Evolutionary conservation across 1,284 basidiomycete genomes (phyloP).

Genomic region (Pisolithus thermaeus): DNA sequence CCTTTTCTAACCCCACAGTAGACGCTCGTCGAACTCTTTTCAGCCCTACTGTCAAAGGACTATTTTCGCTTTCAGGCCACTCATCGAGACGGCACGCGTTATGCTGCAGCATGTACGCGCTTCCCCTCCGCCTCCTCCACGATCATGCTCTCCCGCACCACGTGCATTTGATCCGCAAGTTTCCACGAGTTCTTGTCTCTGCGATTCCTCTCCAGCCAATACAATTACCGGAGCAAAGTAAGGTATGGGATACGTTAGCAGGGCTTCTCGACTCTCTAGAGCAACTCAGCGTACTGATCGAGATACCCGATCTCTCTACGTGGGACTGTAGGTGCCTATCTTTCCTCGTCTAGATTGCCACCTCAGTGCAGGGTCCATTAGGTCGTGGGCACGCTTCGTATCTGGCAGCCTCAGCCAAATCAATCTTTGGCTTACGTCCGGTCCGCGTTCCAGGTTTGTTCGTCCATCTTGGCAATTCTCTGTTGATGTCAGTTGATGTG

Average conservation of each 20-base stretch:
- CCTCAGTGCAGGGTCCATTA: slow-evolving; percentile 19
- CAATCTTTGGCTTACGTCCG: slow-evolving; percentile 51
- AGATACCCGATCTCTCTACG: slow-evolving; percentile 39
- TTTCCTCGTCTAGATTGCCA: background rate
- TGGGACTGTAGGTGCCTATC: slow-evolving; percentile 53
- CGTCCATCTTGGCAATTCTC: background rate
- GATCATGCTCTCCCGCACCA: slow-evolving; percentile 42
- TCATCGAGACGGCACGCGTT: slow-evolving; percentile 17
- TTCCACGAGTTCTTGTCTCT: slow-evolving; percentile 65
- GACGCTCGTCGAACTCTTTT: slow-evolving; percentile 44
- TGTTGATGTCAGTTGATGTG: slow-evolving; percentile 6
- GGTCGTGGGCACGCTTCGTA: slow-evolving; percentile 46
- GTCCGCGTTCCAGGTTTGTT: slow-evolving; percentile 51
- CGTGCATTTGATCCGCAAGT: slow-evolving; percentile 65
- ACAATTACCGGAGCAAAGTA: slow-evolving; percentile 41
- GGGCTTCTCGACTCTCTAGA: slow-evolving; percentile 52
- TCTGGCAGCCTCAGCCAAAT: slow-evolving; percentile 39
- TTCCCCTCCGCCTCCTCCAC: slow-evolving; percentile 29
- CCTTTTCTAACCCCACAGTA: slow-evolving; percentile 8
- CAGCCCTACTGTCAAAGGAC: slow-evolving; percentile 25
- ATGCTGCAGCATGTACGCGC: slow-evolving; percentile 16
- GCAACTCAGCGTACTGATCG: slow-evolving; percentile 45
- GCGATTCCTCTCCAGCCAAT: slow-evolving; percentile 69
- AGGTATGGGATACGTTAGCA: slow-evolving; percentile 50
- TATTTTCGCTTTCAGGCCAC: slow-evolving; percentile 15